Conservation (phyloP, 805 yeast species). For the Cyberlindnera galapagoensis region DNA sequence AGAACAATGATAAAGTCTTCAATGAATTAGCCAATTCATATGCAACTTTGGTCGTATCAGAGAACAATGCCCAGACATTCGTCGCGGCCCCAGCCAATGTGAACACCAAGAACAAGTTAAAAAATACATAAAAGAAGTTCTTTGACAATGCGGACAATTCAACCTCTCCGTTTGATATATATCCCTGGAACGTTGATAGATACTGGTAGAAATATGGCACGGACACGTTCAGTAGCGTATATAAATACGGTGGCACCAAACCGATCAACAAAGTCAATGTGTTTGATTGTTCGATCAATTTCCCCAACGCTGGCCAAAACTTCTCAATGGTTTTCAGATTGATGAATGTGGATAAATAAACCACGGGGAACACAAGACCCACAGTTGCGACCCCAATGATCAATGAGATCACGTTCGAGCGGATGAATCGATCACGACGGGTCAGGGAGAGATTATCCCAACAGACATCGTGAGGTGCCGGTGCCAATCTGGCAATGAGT, state of each 20-base stretch:
- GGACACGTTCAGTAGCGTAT: conserved; percentile 73
- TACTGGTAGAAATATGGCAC: conserved; percentile 84
- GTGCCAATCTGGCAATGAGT: conserved; percentile 79
- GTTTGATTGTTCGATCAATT: conserved; percentile 50
- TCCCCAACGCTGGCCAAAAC: conserved; percentile 81
- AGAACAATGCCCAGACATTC: conserved; percentile 67
- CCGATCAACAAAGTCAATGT: conserved; percentile 81
- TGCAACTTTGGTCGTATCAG: conserved; percentile 89
- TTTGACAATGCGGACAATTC: conserved; percentile 88
- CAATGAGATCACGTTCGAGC: conserved; percentile 35
- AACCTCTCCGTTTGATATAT: conserved; percentile 85
- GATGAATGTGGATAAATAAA: conserved; percentile 75
- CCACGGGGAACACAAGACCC: conserved; percentile 75
- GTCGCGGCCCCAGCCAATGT: conserved; percentile 92
- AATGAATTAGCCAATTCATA: conserved; percentile 79
- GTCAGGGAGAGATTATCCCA: conserved; percentile 88
- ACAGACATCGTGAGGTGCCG: conserved; percentile 91
- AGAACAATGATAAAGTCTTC: conserved; percentile 73
- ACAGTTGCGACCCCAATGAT: conserved; percentile 49
- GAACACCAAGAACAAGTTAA: conserved; percentile 87
- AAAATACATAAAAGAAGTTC: conserved; percentile 91
- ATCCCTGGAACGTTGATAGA: conserved; percentile 79
- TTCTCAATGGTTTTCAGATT: conserved; percentile 72
- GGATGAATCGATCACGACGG: conserved; percentile 57
- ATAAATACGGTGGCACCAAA: conserved; percentile 83